Conservation (phyloP, 1,139 yeast species). For the Saccharomyces pastorianus region DNA sequence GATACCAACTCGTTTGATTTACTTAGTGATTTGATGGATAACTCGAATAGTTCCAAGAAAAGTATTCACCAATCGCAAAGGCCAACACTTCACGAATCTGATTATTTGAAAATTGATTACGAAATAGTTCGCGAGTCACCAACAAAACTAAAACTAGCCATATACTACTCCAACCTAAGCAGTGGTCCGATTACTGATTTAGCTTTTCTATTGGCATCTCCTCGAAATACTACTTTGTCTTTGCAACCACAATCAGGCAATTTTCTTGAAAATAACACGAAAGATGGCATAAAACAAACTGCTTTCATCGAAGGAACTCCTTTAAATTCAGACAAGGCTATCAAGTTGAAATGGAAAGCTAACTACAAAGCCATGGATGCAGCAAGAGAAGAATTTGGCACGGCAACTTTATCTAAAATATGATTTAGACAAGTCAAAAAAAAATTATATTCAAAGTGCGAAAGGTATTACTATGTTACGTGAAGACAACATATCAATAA, state of each 20-base stretch:
- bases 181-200: slow-evolving; percentile 45
- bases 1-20: slow-evolving; percentile 30
- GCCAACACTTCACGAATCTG: slow-evolving; percentile 38
- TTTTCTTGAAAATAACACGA: slow-evolving; percentile 42
- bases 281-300: slow-evolving; percentile 41
- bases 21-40: slow-evolving; percentile 41
- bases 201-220: slow-evolving; percentile 73
- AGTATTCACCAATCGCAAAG: neutral
- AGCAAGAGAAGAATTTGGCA: slow-evolving; percentile 50
- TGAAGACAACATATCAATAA: too few relatives aligned
- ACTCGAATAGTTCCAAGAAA: slow-evolving; percentile 25
- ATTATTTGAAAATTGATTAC: slow-evolving; percentile 47
- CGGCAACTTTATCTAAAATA: slow-evolving; percentile 35
- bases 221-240: slow-evolving; percentile 57
- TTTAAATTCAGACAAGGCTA: slow-evolving; percentile 31
- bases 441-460: too few relatives aligned
- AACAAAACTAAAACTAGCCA: slow-evolving; percentile 38
- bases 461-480: too few relatives aligned
- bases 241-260: slow-evolving; percentile 66
- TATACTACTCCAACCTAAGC: slow-evolving; percentile 38
- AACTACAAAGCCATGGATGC: slow-evolving; percentile 48
- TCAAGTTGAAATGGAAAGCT: slow-evolving; percentile 79
- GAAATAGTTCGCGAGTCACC: slow-evolving; percentile 36
- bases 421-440: slow-evolving; percentile 7
- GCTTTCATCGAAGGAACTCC: slow-evolving; percentile 44